Evolutionary conservation across 2,329 filamentous ascomycete genomes (phyloP).

Genomic region (Stemphylium beticola): DNA sequence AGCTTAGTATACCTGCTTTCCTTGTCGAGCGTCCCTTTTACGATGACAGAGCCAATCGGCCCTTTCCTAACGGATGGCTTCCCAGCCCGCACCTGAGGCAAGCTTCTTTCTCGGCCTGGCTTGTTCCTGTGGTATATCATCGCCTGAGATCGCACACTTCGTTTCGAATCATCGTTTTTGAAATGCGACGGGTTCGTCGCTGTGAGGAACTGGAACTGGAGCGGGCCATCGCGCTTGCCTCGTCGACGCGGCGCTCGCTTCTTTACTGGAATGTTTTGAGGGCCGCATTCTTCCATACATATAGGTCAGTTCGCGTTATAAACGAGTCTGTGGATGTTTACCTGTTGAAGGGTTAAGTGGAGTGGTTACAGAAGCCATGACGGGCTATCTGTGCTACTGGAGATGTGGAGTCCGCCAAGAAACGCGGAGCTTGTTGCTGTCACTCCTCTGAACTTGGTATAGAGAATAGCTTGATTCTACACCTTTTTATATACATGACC

Average conservation of each 20-base stretch:
- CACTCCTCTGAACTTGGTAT: not conserved
- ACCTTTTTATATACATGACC: no score
- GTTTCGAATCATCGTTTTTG: slow-evolving; percentile 33
- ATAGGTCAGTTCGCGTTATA: not conserved
- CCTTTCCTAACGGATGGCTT: not conserved
- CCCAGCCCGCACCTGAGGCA: not conserved
- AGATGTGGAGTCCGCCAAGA: not conserved
- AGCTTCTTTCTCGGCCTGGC: not conserved
- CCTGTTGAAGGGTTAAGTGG: not conserved
- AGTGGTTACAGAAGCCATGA: not conserved
- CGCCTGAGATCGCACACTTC: slow-evolving; percentile 42
- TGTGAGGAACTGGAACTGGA: slow-evolving; percentile 40
- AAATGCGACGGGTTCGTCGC: slow-evolving; percentile 43
- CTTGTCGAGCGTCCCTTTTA: not conserved
- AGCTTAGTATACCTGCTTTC: no score
- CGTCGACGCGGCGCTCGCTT: slow-evolving; percentile 18
- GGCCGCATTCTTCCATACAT: not conserved
- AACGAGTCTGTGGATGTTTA: not conserved
- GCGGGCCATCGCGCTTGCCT: slow-evolving; percentile 33
- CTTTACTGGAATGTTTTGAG: not conserved
- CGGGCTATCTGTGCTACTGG: not conserved
- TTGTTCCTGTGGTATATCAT: slow-evolving; percentile 41
- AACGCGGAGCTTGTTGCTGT: not conserved
- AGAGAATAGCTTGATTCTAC: not conserved
- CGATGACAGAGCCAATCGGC: not conserved